Percentiles rank a stretch among this genome's conserved stretches.
These are phyloP conservation scores for Paramecium sonneborni DNA, from an alignment of 73 alveolate genomes.

Conservation along the genomic window DNA sequence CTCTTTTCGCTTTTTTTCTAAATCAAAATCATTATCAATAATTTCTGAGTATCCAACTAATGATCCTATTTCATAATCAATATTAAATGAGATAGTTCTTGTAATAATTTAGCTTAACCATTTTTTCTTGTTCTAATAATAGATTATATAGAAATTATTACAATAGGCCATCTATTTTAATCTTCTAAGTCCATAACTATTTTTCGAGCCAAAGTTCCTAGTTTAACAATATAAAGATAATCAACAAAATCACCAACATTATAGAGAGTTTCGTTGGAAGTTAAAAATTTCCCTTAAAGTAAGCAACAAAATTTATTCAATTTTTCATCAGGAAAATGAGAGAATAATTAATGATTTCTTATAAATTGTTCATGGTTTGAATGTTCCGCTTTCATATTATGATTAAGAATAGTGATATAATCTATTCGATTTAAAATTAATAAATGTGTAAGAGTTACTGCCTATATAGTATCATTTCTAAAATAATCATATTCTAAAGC, in stretches of 20 bases:
- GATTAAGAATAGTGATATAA: neutral
- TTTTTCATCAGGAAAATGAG: neutral
- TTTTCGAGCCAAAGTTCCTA: neutral
- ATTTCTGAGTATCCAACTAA: constrained; percentile 26
- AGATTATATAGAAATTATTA: neutral
- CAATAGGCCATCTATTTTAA: constrained; percentile 50
- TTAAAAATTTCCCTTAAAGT: neutral
- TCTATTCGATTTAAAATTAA: neutral
- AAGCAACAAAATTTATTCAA: neutral
- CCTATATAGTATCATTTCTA: neutral
- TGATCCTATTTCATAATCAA: neutral
- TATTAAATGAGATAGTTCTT: neutral
- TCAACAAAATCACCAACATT: constrained; percentile 7
- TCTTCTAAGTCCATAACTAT: constrained; percentile 14
- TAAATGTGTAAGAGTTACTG: neutral
- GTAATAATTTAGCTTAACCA: constrained; percentile 34
- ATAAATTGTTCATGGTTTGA: neutral
- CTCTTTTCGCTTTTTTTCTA: constrained; percentile 11
- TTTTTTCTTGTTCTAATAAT: neutral
- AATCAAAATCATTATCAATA: constrained; percentile 8
- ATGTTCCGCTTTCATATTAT: neutral
- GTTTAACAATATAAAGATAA: neutral
- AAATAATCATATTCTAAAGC: neutral
- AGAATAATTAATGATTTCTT: neutral
- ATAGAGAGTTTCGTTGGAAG: neutral